Base-by-base conservation (phyloP, 805 yeast genomes). In the Starmera dryadoides region DNA sequence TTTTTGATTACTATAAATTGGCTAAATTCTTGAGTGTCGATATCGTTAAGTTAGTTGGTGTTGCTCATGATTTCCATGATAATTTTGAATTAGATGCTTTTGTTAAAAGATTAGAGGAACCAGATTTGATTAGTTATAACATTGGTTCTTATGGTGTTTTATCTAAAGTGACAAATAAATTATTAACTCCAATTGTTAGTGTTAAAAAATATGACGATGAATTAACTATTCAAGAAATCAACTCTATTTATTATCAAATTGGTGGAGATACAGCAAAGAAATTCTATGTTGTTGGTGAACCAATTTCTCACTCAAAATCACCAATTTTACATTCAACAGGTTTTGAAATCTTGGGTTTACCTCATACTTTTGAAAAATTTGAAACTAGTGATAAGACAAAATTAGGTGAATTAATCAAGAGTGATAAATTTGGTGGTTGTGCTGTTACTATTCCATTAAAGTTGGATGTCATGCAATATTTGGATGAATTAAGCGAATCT, bases 401-500 rank as follows among this genome's bases (percentile, higher is more conserved):
- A 36, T 89, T 86, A 21, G 67, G 68, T 36, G 60, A 71, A 34
- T 57, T 88, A 39, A 64, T 77, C 42, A 56, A 66, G 29, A 58
- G 59, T 16, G 60, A 75, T 14, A 55, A 64, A 8, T 83, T 93
- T 53, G 98, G 98, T 35, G 99, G 98, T n/a, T 78, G 85, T 45
- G 89, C 95, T 5, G 86, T 93, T 7, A 93, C 98, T 2, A 91
- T 91, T 56, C 99, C 99, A 4, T 68, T 91, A 56, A 93, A 93
- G 58, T 55, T 87, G 40, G 94, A 82, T 42, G 79, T 91, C 45
- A 78, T 85, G 65, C 69, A 78, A 48, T 73, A 75, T 47, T 71
- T 82, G 46, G 68, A 70, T 44, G 80, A 75, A 43, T 64, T 91
- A 32, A 73, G 87, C 7, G 81, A 75, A n/a, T 77, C 94, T 15